These are phyloP conservation scores for Danielozyma ontarioensis DNA, from an alignment of 805 yeast genomes.

Conservation along the genomic window DNA sequence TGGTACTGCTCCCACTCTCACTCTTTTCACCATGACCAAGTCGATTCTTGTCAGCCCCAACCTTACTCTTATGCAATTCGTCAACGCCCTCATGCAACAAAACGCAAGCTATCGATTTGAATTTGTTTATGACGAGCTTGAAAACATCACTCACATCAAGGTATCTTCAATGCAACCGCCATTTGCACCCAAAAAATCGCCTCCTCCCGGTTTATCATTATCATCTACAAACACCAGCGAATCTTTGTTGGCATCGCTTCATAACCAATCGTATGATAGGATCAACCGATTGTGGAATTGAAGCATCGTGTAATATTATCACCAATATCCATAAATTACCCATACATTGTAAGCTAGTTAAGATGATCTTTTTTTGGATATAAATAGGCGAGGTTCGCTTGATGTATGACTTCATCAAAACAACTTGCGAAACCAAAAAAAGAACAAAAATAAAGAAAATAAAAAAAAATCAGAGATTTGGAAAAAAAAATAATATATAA, in stretches of 20 bases:
- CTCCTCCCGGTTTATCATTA: not conserved
- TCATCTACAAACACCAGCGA: too few relatives aligned
- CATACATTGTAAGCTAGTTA: too few relatives aligned
- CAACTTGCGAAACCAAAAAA: too few relatives aligned
- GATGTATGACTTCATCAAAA: too few relatives aligned
- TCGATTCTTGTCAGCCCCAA: slow-evolving; percentile 20
- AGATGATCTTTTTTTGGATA: too few relatives aligned
- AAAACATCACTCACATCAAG: slow-evolving; percentile 40
- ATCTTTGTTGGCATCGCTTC: not conserved
- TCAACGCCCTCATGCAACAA: slow-evolving; percentile 14
- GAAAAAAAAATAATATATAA: too few relatives aligned
- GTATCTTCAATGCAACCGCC: slow-evolving; percentile 8
- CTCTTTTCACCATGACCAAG: slow-evolving; percentile 28
- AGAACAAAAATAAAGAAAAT: too few relatives aligned
- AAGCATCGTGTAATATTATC: too few relatives aligned
- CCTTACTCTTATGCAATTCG: slow-evolving; percentile 27
- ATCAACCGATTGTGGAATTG: not conserved
- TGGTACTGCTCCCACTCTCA: slow-evolving; percentile 30
- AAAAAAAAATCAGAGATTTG: too few relatives aligned
- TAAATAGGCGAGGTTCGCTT: too few relatives aligned
- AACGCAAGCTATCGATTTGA: slow-evolving; percentile 31
- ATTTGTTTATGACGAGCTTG: slow-evolving; percentile 40
- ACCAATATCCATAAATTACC: too few relatives aligned
- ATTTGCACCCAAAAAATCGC: not conserved
- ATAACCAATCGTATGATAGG: not conserved